A percentile compares a stretch with the other conserved stretches of the same genome.
Evolutionary conservation across 257 asterid species (phyloP).

Genomic region (Nicotiana tomentosiformis): DNA sequence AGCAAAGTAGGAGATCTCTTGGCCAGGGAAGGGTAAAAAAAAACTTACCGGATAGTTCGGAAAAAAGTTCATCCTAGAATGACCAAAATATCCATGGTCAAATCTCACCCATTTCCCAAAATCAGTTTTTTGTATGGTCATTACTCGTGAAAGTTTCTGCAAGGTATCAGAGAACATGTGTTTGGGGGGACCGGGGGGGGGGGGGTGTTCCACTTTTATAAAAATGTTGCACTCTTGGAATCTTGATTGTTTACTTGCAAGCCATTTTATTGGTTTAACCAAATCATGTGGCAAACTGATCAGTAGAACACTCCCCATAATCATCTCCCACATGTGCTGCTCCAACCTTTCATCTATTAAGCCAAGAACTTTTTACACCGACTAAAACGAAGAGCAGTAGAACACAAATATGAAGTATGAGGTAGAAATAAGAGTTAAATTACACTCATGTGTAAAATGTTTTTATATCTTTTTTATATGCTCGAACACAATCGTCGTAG

Average conservation of each 20-base stretch:
- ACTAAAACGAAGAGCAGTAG: not conserved
- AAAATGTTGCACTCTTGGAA: not conserved
- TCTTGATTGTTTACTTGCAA: not conserved
- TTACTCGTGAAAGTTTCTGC: not conserved
- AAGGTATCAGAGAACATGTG: not conserved
- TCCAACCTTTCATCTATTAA: constrained; percentile 1
- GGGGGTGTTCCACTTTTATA: not conserved
- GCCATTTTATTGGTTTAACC: not conserved
- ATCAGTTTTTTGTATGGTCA: not conserved
- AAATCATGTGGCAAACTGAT: not conserved
- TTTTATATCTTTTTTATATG: too few relatives aligned
- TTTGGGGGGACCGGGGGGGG: too few relatives aligned
- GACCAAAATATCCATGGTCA: not conserved
- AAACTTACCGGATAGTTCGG: too few relatives aligned
- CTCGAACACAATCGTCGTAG: rapidly evolving
- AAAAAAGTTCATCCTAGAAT: too few relatives aligned
- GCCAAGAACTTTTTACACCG: not conserved
- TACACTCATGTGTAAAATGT: too few relatives aligned
- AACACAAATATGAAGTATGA: not conserved
- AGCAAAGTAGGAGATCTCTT: too few relatives aligned
- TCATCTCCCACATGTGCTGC: constrained; percentile 2
- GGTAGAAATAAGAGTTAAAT: not conserved
- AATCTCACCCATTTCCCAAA: not conserved
- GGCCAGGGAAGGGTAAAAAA: too few relatives aligned
- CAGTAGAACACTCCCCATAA: not conserved